Evolutionary conservation across 2,329 filamentous ascomycete species (phyloP), one percentile per base, ranked within the genome.

Genomic region (Claviceps digitariae): DNA sequence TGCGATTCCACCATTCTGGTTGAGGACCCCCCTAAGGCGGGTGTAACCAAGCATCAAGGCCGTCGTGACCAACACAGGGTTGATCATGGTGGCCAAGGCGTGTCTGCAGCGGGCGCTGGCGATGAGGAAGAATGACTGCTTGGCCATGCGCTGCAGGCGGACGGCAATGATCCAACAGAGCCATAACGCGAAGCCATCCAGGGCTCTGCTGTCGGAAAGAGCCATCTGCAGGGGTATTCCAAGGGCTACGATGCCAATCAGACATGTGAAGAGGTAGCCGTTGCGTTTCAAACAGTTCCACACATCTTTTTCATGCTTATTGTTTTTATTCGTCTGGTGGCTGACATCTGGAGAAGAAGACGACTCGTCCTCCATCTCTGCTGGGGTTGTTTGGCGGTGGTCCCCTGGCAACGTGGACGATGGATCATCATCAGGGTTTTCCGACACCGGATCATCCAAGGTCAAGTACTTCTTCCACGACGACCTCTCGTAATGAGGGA

Each of bases 1-100:
- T 0, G 64, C 60, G 2, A 76, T 57, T 0, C 63, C 63, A 1
- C 55, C 63, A 7, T 49, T 17, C 7, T 53, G 62, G 56, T 64
- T 64, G 17, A 58, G 62, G n/a, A 58, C 58, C 0, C 68, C 62
- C 50, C 74, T 75, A 52, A 64, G 57, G 2, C 69, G 63, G 2
- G 68, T 66, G 59, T 76, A 78, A 27, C 64, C 70, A 27, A 70
- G 69, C 63, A 74, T 69, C 36, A 65, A 57, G 7, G 76, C 63
- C 0, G 73, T 74, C 1, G 72, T 74, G 54, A 71, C 63, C 13
- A 78, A 66, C 1, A 78, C 74, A 0, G 75, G 69, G 52, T 78
- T 77, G 56, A 73, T 66, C 2, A 72, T 57, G 0, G 72, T 74
- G 1, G 67, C 63, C 2, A 74, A 50, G 2, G 67, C 53, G 49